Evolutionary conservation across 1,139 yeast species (phyloP), one percentile per base, ranked within the genome.

Genomic region (Geotrichum klebahnii): DNA sequence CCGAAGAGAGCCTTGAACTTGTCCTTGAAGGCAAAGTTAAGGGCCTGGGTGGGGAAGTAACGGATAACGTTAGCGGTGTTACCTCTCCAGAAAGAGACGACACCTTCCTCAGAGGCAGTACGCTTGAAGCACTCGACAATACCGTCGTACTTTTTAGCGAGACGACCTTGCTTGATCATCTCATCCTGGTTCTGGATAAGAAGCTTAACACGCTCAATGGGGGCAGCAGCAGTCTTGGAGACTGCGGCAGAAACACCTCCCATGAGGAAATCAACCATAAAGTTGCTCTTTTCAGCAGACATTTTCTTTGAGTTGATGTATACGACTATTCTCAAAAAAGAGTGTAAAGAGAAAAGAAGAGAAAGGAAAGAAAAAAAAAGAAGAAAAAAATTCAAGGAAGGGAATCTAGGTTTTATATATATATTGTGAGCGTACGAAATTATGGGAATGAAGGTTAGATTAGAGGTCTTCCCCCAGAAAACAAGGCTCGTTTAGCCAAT

Each of bases 231-330:
- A 57, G 89, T 82, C 81, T 82, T 82, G 59, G 88, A 80, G 74
- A 82, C 82, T 64, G 89, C 89, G 73, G 89, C 89, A 70, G 89
- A 81, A 59, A 82, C 84, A 79, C 89, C 88, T 69, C 87, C 88
- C 87, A 82, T 80, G 70, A 80, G 64, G 77, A 80, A 80, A 70
- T 80, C 83, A 66, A 75, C 62, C 63, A 76, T 63, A 69, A 79
- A 79, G 64, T n/a, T n/a, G n/a, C n/a, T n/a, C n/a, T n/a, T n/a
- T n/a, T n/a, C n/a, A n/a, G n/a, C n/a, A n/a, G n/a, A n/a, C n/a
- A n/a, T n/a, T n/a, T n/a, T n/a, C n/a, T n/a, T n/a, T n/a, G 49
- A 38, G 36, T 19, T 32, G 23, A 38, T n/a, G 36, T 28, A n/a
- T 9, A 5, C 5, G 10, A 37, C 20, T 32, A 45, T 16, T 28